A percentile compares a stretch with the other conserved stretches of the same genome.
Conservation (phyloP, 1,139 yeast genomes). For the Pichia sp. region DNA sequence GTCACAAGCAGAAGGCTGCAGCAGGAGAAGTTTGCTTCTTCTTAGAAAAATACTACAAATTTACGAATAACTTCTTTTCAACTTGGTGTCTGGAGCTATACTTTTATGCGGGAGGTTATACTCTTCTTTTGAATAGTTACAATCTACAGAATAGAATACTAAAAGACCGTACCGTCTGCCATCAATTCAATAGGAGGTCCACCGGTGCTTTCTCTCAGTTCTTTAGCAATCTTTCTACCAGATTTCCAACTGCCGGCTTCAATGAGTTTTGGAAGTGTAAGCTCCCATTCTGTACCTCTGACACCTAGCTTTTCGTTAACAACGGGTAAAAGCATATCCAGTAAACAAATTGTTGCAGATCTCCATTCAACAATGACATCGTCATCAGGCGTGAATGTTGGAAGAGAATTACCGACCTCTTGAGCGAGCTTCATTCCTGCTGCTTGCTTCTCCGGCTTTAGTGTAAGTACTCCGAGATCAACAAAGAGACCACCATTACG, state of each 20-base stretch:
- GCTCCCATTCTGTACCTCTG: conserved; percentile 23
- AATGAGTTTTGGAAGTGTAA: conserved; percentile 46
- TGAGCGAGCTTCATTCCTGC: conserved; percentile 31
- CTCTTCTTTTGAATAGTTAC: too few relatives aligned
- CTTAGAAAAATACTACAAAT: too few relatives aligned
- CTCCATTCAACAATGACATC: conserved; percentile 63
- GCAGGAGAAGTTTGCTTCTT: too few relatives aligned
- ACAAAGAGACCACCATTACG: conserved; percentile 55
- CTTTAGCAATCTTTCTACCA: conserved; percentile 47
- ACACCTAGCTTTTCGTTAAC: conserved; percentile 37
- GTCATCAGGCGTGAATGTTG: conserved; percentile 43
- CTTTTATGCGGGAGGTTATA: too few relatives aligned
- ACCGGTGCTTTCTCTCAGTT: conserved; percentile 38
- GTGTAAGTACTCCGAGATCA: conserved; percentile 41
- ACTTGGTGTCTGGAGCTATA: too few relatives aligned
- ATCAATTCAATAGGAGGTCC: conserved; percentile 54
- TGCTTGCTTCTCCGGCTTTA: conserved; percentile 33
- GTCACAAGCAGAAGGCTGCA: too few relatives aligned
- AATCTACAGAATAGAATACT: too few relatives aligned
- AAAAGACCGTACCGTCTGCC: conserved; percentile 57
- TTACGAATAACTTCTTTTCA: too few relatives aligned
- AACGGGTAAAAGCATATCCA: conserved; percentile 41
- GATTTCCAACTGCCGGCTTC: conserved; percentile 65
- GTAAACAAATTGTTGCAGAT: conserved; percentile 46
- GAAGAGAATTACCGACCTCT: conserved; percentile 30